Base-by-base conservation (phyloP, 768 basidiomycete genomes). In the Boletus pseudo-olivaceus region DNA sequence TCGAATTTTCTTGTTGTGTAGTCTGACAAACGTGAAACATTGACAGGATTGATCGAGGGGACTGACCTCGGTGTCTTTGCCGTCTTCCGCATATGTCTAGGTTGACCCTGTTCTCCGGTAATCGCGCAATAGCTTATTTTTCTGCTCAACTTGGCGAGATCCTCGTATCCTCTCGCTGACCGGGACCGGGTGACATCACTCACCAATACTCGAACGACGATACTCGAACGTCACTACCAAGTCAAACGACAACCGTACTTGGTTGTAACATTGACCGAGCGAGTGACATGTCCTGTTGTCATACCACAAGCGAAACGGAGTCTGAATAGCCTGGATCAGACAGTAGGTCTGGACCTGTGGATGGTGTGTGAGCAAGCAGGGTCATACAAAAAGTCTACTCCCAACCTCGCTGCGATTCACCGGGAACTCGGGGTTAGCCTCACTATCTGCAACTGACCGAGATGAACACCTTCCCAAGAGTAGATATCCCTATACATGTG, bases 1-100 rank as follows among this genome's bases (percentile, higher is more conserved):
- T 56, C 54, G 46, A 58, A 49, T 47, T 54, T 57, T 46, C n/a
- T 56, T 51, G 47, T 51, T 47, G 40, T 27, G 51, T 26, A 47
- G 51, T 49, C 63, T 69, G 69, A 69, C 59, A 69, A 63, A 65
- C 63, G 57, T 77, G 77, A 80, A 76, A 79, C 78, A 76, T 54
- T 49, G 59, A 56, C 65, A 64, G 61, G 43, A 61, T 49, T 75
- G 77, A 79, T 79, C 78, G 76, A 71, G 65, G 61, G 49, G 69
- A 59, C 59, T 59, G 57, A 59, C 52, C 53, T 61, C 59, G 60
- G 60, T 55, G 44, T 54, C 66, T 67, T 62, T 63, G 62, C 54
- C 58, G 53, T 29, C 39, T 67, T 61, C 74, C 71, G 38, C 27
- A 75, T 75, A 68, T 73, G 75, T 73, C 52, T 33, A 74, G 48